phyloP scores from a whole-genome alignment of 768 basidiomycete genomes.

The Candolleomyces efflorescens region DNA sequence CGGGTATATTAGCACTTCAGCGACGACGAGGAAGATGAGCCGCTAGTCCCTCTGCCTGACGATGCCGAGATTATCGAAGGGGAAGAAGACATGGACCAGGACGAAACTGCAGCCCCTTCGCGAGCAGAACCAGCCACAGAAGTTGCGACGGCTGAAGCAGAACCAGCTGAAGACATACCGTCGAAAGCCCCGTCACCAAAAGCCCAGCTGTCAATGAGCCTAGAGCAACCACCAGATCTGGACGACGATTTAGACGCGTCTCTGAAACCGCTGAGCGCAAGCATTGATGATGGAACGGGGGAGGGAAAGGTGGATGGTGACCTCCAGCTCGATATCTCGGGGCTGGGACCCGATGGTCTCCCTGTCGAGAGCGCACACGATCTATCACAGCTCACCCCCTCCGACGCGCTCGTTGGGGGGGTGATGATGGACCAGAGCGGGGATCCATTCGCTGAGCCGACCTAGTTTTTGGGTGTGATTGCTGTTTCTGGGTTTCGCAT shows the following conservation, averaged over 20 bases:
- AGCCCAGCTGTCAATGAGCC: slow-evolving; percentile 57
- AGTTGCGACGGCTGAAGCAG: slow-evolving; percentile 16
- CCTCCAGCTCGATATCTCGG: slow-evolving; percentile 58
- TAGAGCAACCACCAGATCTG: slow-evolving; percentile 25
- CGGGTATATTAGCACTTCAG: slow-evolving; percentile 67
- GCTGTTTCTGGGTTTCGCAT: neutral
- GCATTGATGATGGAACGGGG: slow-evolving; percentile 34
- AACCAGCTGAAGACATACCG: slow-evolving; percentile 38
- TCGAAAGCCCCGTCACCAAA: slow-evolving; percentile 60
- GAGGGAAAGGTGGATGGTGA: slow-evolving; percentile 33
- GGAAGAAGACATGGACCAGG: slow-evolving; percentile 73
- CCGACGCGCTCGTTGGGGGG: slow-evolving; percentile 54
- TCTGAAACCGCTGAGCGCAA: slow-evolving; percentile 50
- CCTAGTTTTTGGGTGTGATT: neutral
- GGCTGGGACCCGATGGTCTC: slow-evolving; percentile 62
- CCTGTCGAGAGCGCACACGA: slow-evolving; percentile 49
- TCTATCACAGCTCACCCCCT: slow-evolving; percentile 51
- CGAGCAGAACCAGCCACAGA: slow-evolving; percentile 26
- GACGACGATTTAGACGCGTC: slow-evolving; percentile 48
- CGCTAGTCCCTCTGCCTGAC: slow-evolving; percentile 73
- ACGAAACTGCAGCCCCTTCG: slow-evolving; percentile 45
- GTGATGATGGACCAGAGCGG: slow-evolving; percentile 52
- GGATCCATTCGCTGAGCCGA: slow-evolving; percentile 52
- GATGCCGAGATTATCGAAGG: slow-evolving; percentile 74
- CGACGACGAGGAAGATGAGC: slow-evolving; percentile 83